Base-by-base conservation (phyloP, 1,284 basidiomycete species). In the Ustilago nuda region DNA sequence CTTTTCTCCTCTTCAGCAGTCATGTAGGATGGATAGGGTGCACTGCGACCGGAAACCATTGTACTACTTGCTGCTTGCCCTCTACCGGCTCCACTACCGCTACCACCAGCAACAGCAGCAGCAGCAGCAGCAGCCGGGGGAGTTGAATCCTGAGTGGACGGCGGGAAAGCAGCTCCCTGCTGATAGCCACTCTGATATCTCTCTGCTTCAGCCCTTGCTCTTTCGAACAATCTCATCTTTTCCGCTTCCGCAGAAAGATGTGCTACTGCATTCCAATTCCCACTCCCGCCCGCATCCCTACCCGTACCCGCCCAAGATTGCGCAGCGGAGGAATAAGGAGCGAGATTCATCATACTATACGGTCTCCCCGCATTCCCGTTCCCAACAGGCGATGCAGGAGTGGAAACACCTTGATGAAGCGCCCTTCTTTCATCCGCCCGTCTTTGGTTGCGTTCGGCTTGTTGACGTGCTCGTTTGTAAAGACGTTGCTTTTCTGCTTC, bases 401-500 rank as follows among this genome's bases (percentile, higher is more conserved):
- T 55, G 0, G 56, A 50, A 4, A 39, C 46, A 5, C 56, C 56
- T 36, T 72, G 70, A 54, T 66, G 61, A 2, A 60, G 56, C 3
- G 68, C 72, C 3, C 76, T 68, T 37, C 76, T 67, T 32, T 83
- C 69, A 23, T 73, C 78, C 6, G 80, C 82, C 3, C 74, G 62
- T 3, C 78, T 57, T 43, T 84, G 83, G 46, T 79, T 82, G 30
- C 71, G 61, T 43, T 83, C 76, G 0, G 83, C 83, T 68, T 84
- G 82, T 51, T 78, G 66, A n/a, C 82, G 69, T 5, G 83, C 83
- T 4, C 78, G 69, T 45, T 82, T 75, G 64, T 84, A 84, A 1
- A 84, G 74, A 3, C 75, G 67, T 61, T 78, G 69, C 72, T 84
- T 84, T 36, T 84, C 83, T 7, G 63, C 55, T 56, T 84, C 83